These are phyloP conservation scores for Mimosa bimucronata DNA, from an alignment of 306 rosid species.

Conservation along the genomic window DNA sequence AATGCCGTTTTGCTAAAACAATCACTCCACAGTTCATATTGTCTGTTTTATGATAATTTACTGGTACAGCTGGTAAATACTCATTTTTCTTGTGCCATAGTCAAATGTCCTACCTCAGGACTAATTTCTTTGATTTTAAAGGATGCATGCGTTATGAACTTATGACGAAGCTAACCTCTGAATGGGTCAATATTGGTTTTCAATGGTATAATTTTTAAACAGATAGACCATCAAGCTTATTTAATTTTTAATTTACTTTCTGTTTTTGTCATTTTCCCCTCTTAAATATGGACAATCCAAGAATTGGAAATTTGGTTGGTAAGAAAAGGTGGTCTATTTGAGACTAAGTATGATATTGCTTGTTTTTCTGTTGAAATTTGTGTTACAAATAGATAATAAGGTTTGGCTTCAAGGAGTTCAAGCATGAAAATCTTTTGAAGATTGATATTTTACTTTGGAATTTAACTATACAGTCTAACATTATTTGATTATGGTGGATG, in stretches of 20 bases:
- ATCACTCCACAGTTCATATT: neutral
- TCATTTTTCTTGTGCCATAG: neutral
- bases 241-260: conserved; percentile 30
- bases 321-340: conserved; percentile 13
- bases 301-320: conserved; percentile 19
- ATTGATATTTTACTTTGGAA: conserved; percentile 27
- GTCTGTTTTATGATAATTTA: neutral
- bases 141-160: neutral
- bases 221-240: conserved; percentile 21
- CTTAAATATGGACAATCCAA: conserved; percentile 26
- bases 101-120: neutral
- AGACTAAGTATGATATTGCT: conserved; percentile 31
- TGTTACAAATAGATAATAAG: neutral
- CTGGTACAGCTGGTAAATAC: neutral
- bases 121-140: neutral
- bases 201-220: neutral
- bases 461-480: conserved; percentile 34
- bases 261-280: conserved; percentile 22
- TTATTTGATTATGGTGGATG: conserved; percentile 39
- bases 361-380: neutral
- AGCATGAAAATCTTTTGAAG: neutral
- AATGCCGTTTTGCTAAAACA: neutral
- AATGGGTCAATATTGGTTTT: conserved; percentile 13
- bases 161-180: neutral
- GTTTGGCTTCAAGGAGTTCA: conserved; percentile 8